Conservation (phyloP, 768 basidiomycete genomes). For the Tephrocybe rancida region DNA sequence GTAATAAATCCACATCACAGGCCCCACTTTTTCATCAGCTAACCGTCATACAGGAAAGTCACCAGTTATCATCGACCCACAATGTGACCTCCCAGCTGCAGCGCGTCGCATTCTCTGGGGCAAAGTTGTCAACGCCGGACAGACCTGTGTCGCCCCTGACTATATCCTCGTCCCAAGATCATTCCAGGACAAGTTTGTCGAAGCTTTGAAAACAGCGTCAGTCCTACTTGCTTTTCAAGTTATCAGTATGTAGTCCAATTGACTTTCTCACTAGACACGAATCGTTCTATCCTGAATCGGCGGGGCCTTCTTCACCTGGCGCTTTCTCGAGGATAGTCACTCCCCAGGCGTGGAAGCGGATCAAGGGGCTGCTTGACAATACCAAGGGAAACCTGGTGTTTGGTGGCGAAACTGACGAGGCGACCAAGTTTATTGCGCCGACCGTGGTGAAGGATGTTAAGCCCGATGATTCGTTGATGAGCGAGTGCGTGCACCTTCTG, state of each 20-base stretch:
- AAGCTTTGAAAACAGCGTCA: constrained; percentile 44
- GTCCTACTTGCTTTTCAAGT: constrained; percentile 9
- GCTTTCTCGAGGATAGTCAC: constrained; percentile 57
- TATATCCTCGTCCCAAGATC: constrained; percentile 51
- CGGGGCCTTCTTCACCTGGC: constrained; percentile 42
- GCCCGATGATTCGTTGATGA: constrained; percentile 72
- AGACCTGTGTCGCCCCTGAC: constrained; percentile 72
- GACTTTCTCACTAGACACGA: constrained; percentile 38
- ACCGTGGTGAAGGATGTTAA: constrained; percentile 70
- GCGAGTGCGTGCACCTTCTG: constrained; percentile 50
- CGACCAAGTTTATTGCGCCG: constrained; percentile 66
- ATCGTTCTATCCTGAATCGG: constrained; percentile 57
- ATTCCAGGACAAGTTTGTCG: constrained; percentile 47
- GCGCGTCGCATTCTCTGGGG: constrained; percentile 83
- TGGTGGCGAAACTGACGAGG: constrained; percentile 64
- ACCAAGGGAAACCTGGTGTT: constrained; percentile 67
- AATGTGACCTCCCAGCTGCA: constrained; percentile 62
- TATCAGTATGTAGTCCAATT: background rate
- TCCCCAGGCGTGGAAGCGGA: constrained; percentile 53
- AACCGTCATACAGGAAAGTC: constrained; percentile 52
- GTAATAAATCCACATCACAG: constrained; percentile 10
- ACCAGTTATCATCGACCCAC: constrained; percentile 74
- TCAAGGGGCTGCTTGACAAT: constrained; percentile 62
- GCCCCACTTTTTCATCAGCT: background rate
- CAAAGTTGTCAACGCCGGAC: constrained; percentile 75